phyloP scores from a whole-genome alignment of 2,329 filamentous ascomycete species.

The Fusarium sarcochroum region DNA sequence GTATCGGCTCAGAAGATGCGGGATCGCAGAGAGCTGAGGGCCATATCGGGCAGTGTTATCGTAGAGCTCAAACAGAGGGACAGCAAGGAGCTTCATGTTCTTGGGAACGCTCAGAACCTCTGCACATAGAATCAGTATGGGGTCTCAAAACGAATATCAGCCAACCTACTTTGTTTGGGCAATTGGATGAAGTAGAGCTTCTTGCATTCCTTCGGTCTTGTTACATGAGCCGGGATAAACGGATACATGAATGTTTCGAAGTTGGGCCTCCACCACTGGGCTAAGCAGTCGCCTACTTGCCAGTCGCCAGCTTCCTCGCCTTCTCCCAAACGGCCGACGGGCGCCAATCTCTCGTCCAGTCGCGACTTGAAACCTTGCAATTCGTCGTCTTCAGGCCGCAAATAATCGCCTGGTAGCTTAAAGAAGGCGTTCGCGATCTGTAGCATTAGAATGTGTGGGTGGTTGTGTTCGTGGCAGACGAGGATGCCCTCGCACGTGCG shows the following conservation, averaged over 20 bases:
- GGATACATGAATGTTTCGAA: conserved; percentile 99
- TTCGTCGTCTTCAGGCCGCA: conserved; percentile 90
- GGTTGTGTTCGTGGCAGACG: conserved; percentile 98
- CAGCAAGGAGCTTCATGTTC: conserved; percentile 99
- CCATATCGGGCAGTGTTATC: conserved; percentile 97
- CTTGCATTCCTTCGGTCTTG: conserved; percentile 98
- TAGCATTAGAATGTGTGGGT: conserved; percentile 98
- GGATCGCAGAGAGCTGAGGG: conserved; percentile 95
- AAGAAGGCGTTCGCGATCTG: conserved; percentile 99
- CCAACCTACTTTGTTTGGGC: conserved; percentile 81
- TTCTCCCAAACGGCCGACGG: conserved; percentile 88
- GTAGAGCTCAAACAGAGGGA: conserved; percentile 97
- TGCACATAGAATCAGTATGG: conserved; percentile 54
- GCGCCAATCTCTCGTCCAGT: conserved; percentile 92
- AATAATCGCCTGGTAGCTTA: conserved; percentile 97
- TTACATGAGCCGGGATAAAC: conserved; percentile 96
- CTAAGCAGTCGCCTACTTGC: conserved; percentile 94
- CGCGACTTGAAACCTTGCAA: conserved; percentile 94
- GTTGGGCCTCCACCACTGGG: conserved; percentile 99
- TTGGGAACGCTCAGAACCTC: conserved; percentile 97
- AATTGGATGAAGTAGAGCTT: conserved; percentile 98
- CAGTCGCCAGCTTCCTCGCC: conserved; percentile 89
- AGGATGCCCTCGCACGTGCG: conserved; percentile 97
- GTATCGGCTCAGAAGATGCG: conserved; percentile 93
- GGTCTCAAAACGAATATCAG: not conserved